phyloP scores from a whole-genome alignment of 1,284 basidiomycete genomes.

The Cystobasidium slooffiae region DNA sequence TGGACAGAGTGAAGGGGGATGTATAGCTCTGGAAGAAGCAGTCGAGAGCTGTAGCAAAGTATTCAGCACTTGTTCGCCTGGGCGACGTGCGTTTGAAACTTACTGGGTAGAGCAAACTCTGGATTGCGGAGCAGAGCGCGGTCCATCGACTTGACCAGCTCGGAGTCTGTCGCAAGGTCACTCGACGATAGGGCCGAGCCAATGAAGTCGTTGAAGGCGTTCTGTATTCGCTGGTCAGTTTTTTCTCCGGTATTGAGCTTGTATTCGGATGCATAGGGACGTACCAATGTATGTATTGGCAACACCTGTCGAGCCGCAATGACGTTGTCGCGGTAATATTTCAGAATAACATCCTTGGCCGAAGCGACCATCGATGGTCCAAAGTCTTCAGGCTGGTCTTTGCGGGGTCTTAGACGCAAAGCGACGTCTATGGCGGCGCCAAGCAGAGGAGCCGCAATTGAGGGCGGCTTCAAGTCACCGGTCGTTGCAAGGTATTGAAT shows the following conservation, averaged over 20 bases:
- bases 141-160: conserved; percentile 67
- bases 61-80: background rate
- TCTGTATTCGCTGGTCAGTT: background rate
- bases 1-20: conserved; percentile 13
- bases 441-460: conserved; percentile 47
- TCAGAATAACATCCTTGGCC: conserved; percentile 45
- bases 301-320: conserved; percentile 47
- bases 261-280: background rate
- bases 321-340: conserved; percentile 49
- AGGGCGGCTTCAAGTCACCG: conserved; percentile 16
- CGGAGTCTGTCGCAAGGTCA: conserved; percentile 60
- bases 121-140: conserved; percentile 74
- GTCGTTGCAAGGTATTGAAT: conserved; percentile 19
- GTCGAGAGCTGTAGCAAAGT: conserved; percentile 48
- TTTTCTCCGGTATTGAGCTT: background rate
- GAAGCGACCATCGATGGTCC: conserved; percentile 45
- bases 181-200: conserved; percentile 61
- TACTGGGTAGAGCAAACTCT: conserved; percentile 65
- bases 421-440: conserved; percentile 53
- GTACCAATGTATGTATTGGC: conserved; percentile 47
- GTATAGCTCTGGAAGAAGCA: conserved; percentile 17
- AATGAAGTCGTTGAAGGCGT: conserved; percentile 64
- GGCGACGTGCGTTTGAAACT: background rate
- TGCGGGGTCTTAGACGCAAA: conserved; percentile 50
- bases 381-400: conserved; percentile 45